Evolutionary conservation across 2,329 filamentous ascomycete genomes (phyloP), one percentile per base, ranked within the genome.

Genomic region (Penicillium sumatraense): DNA sequence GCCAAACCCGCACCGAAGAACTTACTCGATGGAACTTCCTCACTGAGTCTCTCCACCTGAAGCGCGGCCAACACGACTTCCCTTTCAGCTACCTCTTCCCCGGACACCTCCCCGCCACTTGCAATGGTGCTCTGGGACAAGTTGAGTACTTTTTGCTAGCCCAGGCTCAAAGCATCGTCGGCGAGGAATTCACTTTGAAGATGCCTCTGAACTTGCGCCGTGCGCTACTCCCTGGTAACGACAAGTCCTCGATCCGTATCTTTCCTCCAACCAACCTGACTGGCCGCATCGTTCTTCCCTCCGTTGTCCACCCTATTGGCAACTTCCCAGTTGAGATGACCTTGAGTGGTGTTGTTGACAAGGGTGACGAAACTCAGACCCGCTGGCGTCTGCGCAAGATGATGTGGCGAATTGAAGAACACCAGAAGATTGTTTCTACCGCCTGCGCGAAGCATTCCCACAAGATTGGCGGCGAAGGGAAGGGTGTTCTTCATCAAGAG

Each of bases 261-360:
- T 99, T 99, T 77, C 95, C 93, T 45, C 93, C 95, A 0, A 99
- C 95, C 63, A 95, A 96, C 76, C 88, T 99, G 68, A 93, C 91
- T 63, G 90, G 91, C 55, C 88, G 87, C 68, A 89, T 95, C 59
- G 87, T 91, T 67, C 88, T 96, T 60, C 89, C 89, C 44, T 86
- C 90, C 33, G 86, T 96, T 61, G 87, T 97, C 59, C 89, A 96
- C 76, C 92, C 93, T 5, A 90, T 93, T 57, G 90, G 91, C 66
- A 86, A 85, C 66, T 93, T 96, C 77, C 89, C 82, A 10, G 83
- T 97, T 47, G 83, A 86, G 42, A 87, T 97, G 77, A 87, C 88
- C 49, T 84, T 99, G 60, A 90, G 93, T 60, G 93, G 93, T n/a
- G 86, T 97, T 51, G 86, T 92, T 38, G 89, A 86, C 66, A 90